Evolutionary conservation across 2,329 filamentous ascomycete genomes (phyloP).

Genomic region (Lomentospora prolificans): DNA sequence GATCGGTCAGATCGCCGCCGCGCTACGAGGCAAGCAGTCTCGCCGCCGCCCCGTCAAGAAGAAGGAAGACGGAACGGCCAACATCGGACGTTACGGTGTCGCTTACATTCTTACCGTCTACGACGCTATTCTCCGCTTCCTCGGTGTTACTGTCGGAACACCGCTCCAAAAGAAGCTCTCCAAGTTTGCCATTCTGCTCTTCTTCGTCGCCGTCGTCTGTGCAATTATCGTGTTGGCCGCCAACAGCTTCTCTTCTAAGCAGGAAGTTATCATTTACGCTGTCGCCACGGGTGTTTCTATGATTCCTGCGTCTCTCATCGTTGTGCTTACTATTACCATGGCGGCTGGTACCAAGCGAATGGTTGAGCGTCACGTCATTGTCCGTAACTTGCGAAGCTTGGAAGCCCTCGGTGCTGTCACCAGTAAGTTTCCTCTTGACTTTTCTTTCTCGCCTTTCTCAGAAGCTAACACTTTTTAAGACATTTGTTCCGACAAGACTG

Average conservation of each 20-base stretch:
- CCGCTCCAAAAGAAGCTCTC: conserved; percentile 61
- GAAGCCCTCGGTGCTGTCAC: conserved; percentile 37
- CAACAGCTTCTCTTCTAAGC: conserved; percentile 27
- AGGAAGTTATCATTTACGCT: conserved; percentile 33
- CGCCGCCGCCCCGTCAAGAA: conserved; percentile 7
- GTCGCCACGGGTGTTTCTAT: conserved; percentile 37
- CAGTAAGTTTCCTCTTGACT: conserved; percentile 23
- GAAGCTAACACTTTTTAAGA: conserved; percentile 17
- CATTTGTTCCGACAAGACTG: conserved; percentile 59
- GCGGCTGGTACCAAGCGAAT: conserved; percentile 45
- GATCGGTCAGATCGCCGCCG: conserved; percentile 49
- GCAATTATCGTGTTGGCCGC: conserved; percentile 34
- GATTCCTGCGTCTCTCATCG: conserved; percentile 38
- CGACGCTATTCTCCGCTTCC: conserved; percentile 32
- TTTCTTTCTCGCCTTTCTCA: not conserved
- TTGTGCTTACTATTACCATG: conserved; percentile 51
- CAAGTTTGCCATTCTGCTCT: conserved; percentile 58
- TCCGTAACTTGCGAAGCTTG: conserved; percentile 39
- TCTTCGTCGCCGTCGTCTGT: conserved; percentile 44
- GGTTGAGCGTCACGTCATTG: conserved; percentile 42
- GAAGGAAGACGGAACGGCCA: conserved; percentile 26
- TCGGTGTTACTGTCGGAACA: conserved; percentile 47
- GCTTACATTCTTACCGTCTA: conserved; percentile 27
- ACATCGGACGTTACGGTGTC: conserved; percentile 21
- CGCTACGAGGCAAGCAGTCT: conserved; percentile 23